These are phyloP conservation scores for Dissophora ornata DNA, from an alignment of 192 early-diverging fungal species.

Conservation along the genomic window DNA sequence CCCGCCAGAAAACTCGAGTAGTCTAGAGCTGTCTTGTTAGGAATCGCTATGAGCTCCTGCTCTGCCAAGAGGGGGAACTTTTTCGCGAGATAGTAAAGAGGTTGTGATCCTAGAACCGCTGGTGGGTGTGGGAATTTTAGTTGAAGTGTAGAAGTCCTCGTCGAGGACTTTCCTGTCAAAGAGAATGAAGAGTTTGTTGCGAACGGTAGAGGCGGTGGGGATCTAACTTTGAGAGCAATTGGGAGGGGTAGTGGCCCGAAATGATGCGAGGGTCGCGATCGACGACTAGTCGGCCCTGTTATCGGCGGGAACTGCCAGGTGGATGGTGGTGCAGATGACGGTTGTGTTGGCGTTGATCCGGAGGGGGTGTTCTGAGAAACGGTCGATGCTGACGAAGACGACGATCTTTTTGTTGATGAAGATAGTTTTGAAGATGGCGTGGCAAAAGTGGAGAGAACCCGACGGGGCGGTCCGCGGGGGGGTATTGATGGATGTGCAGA, in stretches of 20 bases:
- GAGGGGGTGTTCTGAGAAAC: not conserved
- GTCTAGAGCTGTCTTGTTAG: constrained; percentile 36
- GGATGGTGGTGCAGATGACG: not conserved
- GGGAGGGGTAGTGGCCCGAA: constrained; percentile 32
- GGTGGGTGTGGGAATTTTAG: constrained; percentile 25
- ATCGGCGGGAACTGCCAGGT: constrained; percentile 22
- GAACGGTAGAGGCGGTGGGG: not conserved
- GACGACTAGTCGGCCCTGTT: not conserved
- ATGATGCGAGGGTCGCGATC: not conserved
- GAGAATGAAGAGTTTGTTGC: not conserved
- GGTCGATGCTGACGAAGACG: not conserved
- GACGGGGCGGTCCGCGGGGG: not conserved
- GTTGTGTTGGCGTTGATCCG: not conserved
- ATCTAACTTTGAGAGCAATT: constrained; percentile 19
- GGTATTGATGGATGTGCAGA: not conserved
- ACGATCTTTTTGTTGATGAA: not conserved
- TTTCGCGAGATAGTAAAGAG: constrained; percentile 39
- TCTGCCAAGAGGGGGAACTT: constrained; percentile 45
- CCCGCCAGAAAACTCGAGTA: constrained; percentile 51
- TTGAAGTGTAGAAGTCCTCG: constrained; percentile 1
- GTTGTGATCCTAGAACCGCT: constrained; percentile 41
- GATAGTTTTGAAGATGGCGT: not conserved
- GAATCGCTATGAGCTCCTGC: constrained; percentile 30
- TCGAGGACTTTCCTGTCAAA: not conserved
- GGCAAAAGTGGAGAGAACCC: not conserved